Evolutionary conservation across 2,329 filamentous ascomycete species (phyloP).

Genomic region (Penicillium thymicola): DNA sequence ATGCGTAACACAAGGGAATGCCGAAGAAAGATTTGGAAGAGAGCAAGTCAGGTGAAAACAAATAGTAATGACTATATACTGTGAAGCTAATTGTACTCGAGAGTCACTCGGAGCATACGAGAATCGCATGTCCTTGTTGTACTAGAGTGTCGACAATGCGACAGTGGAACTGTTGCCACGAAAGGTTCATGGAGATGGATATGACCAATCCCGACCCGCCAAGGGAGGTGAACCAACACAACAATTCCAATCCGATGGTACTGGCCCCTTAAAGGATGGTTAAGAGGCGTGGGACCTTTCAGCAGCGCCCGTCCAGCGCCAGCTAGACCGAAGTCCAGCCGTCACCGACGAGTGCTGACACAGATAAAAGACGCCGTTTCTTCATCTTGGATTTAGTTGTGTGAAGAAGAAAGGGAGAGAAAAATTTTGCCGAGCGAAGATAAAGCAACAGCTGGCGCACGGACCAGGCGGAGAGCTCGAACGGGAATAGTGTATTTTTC

Average conservation of each 20-base stretch:
- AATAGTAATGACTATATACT: neutral
- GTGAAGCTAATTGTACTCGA: neutral
- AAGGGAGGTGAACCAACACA: conserved; percentile 16
- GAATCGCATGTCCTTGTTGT: neutral
- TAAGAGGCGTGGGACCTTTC: conserved; percentile 35
- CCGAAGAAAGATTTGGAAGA: neutral
- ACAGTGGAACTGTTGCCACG: neutral
- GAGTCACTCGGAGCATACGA: conserved; percentile 1
- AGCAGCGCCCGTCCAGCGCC: conserved; percentile 38
- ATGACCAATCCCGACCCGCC: neutral
- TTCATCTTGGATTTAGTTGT: conserved; percentile 45
- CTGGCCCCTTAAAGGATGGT: conserved; percentile 37
- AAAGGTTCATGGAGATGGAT: neutral
- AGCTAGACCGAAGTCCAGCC: conserved; percentile 22
- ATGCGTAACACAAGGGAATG: neutral
- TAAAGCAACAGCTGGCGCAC: conserved; percentile 17
- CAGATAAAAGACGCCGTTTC: conserved; percentile 34
- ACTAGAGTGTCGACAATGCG: neutral
- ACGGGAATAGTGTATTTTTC: conserved; percentile 22
- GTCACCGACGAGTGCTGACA: conserved; percentile 36
- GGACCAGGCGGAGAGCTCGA: conserved; percentile 21
- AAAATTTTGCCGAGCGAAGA: conserved; percentile 14
- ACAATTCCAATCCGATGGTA: conserved; percentile 36
- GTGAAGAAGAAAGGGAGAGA: conserved; percentile 32
- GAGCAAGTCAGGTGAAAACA: neutral